These are phyloP conservation scores for Alternaria consortialis DNA, from an alignment of 2,329 filamentous ascomycete genomes.

Conservation along the genomic window DNA sequence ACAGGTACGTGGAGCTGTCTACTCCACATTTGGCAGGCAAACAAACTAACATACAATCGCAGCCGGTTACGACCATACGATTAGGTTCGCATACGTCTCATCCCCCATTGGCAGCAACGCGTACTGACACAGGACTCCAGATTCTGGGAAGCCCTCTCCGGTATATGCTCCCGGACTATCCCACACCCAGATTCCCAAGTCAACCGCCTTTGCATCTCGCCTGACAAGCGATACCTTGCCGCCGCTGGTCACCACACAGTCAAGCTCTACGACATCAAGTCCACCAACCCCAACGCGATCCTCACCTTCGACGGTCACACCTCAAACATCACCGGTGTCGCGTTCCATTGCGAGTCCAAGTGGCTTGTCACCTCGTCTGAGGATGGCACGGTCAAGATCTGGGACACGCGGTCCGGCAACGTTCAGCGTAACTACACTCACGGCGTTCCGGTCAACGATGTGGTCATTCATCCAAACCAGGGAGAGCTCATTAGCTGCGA, in stretches of 20 bases:
- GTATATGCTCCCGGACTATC: conserved; percentile 97
- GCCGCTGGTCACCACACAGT: conserved; percentile 84
- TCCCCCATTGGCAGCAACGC: neutral
- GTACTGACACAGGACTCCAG: conserved; percentile 57
- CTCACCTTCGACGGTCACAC: conserved; percentile 96
- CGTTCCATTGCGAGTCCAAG: conserved; percentile 98
- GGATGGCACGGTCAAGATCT: conserved; percentile 96
- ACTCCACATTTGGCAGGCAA: conserved; percentile 18
- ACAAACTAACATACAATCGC: conserved; percentile 35
- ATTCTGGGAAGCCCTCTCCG: conserved; percentile 98
- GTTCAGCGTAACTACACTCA: conserved; percentile 95
- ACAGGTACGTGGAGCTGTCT: conserved; percentile 61
- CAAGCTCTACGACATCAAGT: conserved; percentile 98
- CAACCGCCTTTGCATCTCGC: conserved; percentile 96
- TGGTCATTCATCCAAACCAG: conserved; percentile 99
- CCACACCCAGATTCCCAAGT: conserved; percentile 98
- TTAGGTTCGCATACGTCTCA: conserved; percentile 63
- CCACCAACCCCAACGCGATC: conserved; percentile 92
- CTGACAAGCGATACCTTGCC: conserved; percentile 94
- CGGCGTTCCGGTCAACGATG: conserved; percentile 89
- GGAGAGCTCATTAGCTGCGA: conserved; percentile 98
- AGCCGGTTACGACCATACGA: conserved; percentile 80
- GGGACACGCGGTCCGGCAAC: conserved; percentile 86
- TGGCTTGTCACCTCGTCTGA: conserved; percentile 99
- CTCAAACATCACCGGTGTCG: conserved; percentile 93